Evolutionary conservation across 345 rosid genomes (phyloP), one percentile per base, ranked within the genome.

Genomic region (Erodium maritimum): DNA sequence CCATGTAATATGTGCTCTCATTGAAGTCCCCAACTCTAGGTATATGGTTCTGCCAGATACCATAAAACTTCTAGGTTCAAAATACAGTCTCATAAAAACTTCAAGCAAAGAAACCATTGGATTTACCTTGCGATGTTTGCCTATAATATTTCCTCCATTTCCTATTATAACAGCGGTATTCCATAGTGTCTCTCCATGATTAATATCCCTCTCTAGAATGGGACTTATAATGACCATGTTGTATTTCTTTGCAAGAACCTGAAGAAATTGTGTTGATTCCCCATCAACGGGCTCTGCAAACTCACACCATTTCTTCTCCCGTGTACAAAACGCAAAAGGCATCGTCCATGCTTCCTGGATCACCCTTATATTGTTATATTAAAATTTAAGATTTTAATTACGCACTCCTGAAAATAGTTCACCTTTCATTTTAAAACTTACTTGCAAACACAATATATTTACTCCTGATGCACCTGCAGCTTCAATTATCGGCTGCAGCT

Each of bases 1-100:
- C 99, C 95, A 93, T 89, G 62, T 93, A 93, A 56, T 93, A 93
- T 2, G 99, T 86, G 72, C 99, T 93, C 82, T 91, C 96, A 33
- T 91, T 91, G 76, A 91, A 91, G 73, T 91, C 98, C 34, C 96
- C 98, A 7, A 91, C 96, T 58, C 98, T 76, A 34, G 98, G 98
- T 63, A 91, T 91, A 61, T 93, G 99, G 62, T 93, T 93, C 96
- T 93, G 90, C 69, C 65, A 67, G 63, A 62, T 54, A 51, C 75
- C 65, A 68, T 19, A 4, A 0, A 57, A 33, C 51, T n/a, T 45
- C 23, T 29, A 19, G 48, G 62, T 56, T 50, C 45, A 67, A 37
- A 18, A 58, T 57, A 61, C 59, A 51, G 37, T 24, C 23, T 22
- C 33, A 23, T 1, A 29, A 57, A 1, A 65, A 51, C 23, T 59